Conservation (phyloP, 148 eudicot species). For the Rhododendron molle region DNA sequence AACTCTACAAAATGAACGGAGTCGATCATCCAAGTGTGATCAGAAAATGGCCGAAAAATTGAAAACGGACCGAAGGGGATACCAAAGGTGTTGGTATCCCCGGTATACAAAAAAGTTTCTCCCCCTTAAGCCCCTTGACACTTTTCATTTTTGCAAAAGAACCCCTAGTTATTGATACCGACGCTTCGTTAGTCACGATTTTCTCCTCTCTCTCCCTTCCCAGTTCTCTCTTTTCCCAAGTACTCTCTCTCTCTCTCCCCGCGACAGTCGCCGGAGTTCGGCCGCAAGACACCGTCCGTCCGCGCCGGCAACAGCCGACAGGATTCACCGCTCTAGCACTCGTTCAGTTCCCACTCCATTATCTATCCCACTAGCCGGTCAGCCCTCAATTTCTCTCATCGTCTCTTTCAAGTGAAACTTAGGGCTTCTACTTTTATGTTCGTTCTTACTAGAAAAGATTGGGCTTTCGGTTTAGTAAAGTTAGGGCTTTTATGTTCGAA, state of each 20-base stretch:
- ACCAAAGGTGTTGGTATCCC: no score
- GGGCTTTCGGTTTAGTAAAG: not conserved
- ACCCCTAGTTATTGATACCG: not conserved
- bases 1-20: no score
- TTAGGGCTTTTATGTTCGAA: not conserved
- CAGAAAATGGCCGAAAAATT: no score
- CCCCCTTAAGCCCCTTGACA: not conserved
- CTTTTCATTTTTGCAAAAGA: not conserved
- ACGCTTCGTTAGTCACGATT: not conserved
- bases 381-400: not conserved
- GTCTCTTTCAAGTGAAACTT: not conserved
- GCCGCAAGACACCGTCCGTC: not conserved
- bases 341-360: not conserved
- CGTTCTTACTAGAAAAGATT: not conserved
- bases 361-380: not conserved
- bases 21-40: no score
- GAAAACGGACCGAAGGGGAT: no score
- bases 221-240: no score
- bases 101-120: no score
- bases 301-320: not conserved
- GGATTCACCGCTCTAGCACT: not conserved
- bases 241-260: not conserved
- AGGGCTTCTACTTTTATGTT: not conserved
- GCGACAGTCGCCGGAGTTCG: not conserved
- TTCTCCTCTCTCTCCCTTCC: not conserved